A percentile compares a stretch with the other conserved stretches of the same genome.
phyloP scores from a whole-genome alignment of 441 rosid genomes.

The Jatropha podagrica region DNA sequence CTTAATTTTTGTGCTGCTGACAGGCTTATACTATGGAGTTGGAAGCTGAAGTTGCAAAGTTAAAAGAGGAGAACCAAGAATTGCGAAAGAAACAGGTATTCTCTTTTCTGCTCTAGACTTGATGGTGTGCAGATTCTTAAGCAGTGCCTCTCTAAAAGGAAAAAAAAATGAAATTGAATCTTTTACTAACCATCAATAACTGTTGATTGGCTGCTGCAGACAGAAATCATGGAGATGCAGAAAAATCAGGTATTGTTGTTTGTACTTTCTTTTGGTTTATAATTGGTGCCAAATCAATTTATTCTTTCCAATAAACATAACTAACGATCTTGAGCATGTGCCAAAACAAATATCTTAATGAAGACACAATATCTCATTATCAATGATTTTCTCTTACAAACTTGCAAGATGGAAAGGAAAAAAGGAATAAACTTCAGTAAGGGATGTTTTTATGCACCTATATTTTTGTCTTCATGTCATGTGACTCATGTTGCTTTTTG shows the following conservation, averaged over 20 bases:
- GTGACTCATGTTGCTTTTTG: not conserved
- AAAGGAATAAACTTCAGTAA: not conserved
- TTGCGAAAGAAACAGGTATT: constrained; percentile 71
- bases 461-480: not conserved
- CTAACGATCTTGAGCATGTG: not conserved
- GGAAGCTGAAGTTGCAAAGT: constrained; percentile 82
- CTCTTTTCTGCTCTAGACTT: constrained; percentile 4
- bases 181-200: constrained; percentile 11
- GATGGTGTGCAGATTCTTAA: not conserved
- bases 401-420: not conserved
- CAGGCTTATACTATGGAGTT: constrained; percentile 90
- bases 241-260: constrained; percentile 67
- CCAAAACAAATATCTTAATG: not conserved
- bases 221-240: constrained; percentile 67
- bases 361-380: not conserved
- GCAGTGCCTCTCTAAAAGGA: not conserved
- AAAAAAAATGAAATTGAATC: not conserved
- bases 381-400: not conserved
- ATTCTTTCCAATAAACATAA: not conserved
- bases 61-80: constrained; percentile 69
- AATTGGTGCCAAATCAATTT: not conserved
- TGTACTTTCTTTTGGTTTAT: not conserved
- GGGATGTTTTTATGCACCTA: no score
- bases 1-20: constrained; percentile 20
- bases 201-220: constrained; percentile 46